Base-by-base conservation (phyloP, 371 early-diverging fungal species). In the Coemansia sp. region DNA sequence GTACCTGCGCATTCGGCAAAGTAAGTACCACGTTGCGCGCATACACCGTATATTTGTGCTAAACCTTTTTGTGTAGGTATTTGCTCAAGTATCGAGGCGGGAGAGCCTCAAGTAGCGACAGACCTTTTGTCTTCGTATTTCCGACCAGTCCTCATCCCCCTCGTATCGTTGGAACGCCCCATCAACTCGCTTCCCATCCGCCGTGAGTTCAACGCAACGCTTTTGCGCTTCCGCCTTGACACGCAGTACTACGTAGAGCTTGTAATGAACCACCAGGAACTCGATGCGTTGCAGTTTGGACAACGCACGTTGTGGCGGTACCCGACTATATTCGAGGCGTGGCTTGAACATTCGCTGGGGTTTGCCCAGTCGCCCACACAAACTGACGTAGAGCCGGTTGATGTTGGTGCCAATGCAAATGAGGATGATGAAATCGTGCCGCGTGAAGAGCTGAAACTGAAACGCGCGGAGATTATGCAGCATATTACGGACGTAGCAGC, bases 401-500 rank as follows among this genome's bases (percentile, higher is more conserved):
- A 37, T 37, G 10, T 37, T 37, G 37, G 37, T 3, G 37, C 37
- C 37, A 37, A 37, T 48, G 2, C 21, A n/a, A 16, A 22, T 1
- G 60, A 13, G 16, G 55, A 45, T 18, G 57, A 59, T 26, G 54
- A 62, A 8, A 45, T 71, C n/a, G 72, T 71, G 31, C 40, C 68
- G 29, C 58, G 70, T 10, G 67, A 67, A 7, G 76, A 75, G 61
- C 60, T 75, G 6, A 75, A 71, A 40, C 34, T 31, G 18, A 64
- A 70, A 39, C 61, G 67, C 0, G 72, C 60, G 1, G 76, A 67
- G 29, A 64, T 71, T 18, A 67, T 71, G 68, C 67, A 67, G 42
- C 76, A 75, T 29, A 71, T 75, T 29, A 71, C 76, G n/a, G 64
- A 71, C 16, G 76, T 71, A 10, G 76, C 71, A 2, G 76, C 76